Evolutionary conservation across 2,329 filamentous ascomycete species (phyloP), one percentile per base, ranked within the genome.

Genomic region (Venturia effusa): DNA sequence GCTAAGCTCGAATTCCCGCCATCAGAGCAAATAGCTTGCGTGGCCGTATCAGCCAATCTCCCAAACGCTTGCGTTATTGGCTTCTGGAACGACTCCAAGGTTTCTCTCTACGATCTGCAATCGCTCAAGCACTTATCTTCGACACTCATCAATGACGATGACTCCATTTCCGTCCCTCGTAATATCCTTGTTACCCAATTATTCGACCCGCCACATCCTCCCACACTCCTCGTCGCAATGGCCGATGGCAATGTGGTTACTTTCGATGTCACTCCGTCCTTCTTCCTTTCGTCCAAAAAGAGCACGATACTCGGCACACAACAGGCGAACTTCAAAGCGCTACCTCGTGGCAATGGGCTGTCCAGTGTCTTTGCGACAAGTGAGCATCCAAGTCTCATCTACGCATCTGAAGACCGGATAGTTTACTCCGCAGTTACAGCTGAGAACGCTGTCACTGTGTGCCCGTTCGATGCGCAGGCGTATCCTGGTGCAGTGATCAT

Each of bases 341-440:
- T 99, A 1, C 90, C 92, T 0, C 83, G 87, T 61, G 79, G 80
- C 0, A 79, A 87, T 62, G 80, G 74, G 59, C 77, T 90, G 0
- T 89, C 83, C 72, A 95, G 89, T 69, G 87, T 99, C 0, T 96
- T 99, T 72, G 91, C 92, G 0, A 96, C 91, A 0, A 96, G 92
- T 64, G 94, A 99, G 70, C 91, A 97, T 71, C 90, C 94, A 0
- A 97, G 90, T 67, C 77, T 99, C 63, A 96, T 99, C 60, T 97
- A 99, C 72, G 89, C 89, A 10, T 86, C 87, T 0, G 92, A 97
- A 71, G 90, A 89, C 0, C 84, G 92, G 27, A 88, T 97, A 48
- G 86, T 96, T 0, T 99, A 95, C 76, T 96, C 92, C 4, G 92
- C 94, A 1, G 90, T 97, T 1, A 96, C 93, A 15, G 91, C 92